Evolutionary conservation across 2,329 filamentous ascomycete genomes (phyloP).

Genomic region (Colletotrichum tamarilloi): DNA sequence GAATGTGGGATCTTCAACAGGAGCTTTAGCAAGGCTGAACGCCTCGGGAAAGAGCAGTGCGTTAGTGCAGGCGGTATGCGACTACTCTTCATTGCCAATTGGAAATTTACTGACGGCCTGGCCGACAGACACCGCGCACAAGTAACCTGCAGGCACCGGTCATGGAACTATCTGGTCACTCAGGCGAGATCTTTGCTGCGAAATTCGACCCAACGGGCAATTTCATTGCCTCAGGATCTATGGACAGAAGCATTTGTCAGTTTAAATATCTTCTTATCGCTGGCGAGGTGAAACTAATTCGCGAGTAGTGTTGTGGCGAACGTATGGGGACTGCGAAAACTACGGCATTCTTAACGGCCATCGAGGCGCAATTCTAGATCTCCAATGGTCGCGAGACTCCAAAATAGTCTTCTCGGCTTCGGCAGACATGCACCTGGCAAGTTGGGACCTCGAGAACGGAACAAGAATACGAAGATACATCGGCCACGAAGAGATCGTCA

Average conservation of each 20-base stretch:
- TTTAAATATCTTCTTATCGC: constrained; percentile 31
- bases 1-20: constrained; percentile 68
- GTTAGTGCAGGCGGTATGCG: constrained; percentile 61
- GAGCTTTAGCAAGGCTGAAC: constrained; percentile 62
- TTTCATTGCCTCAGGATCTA: constrained; percentile 91
- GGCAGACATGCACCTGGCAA: constrained; percentile 91
- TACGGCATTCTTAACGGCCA: constrained; percentile 91
- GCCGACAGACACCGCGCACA: constrained; percentile 76
- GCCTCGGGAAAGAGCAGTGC: constrained; percentile 57
- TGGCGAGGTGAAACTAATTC: too few species aligned
- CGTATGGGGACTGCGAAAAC: constrained; percentile 93
- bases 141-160: constrained; percentile 89
- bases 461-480: constrained; percentile 90
- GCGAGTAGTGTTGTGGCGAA: constrained; percentile 85
- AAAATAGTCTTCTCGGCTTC: constrained; percentile 91
- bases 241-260: constrained; percentile 90
- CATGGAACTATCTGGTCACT: constrained; percentile 88
- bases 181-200: constrained; percentile 90
- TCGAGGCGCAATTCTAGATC: constrained; percentile 88
- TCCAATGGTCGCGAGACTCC: constrained; percentile 97
- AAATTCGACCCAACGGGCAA: constrained; percentile 91
- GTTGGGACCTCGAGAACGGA: constrained; percentile 95
- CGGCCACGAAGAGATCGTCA: constrained; percentile 96
- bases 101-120: constrained; percentile 12
- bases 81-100: neutral